phyloP scores from a whole-genome alignment of 116 monocot genomes.

The Trichopus zeylanicus region DNA sequence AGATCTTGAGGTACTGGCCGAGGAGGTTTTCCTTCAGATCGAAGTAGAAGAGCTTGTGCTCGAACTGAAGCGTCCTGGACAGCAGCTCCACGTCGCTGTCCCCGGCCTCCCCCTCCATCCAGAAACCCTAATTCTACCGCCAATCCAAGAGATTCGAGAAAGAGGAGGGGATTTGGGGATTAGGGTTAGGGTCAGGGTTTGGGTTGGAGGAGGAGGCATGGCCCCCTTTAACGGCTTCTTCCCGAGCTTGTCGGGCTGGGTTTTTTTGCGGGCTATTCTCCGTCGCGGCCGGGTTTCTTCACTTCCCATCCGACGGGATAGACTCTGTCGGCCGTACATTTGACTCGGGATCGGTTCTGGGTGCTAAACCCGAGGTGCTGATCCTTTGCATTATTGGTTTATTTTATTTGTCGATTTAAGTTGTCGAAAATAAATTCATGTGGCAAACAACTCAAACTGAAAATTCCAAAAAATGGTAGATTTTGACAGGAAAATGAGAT shows the following conservation, averaged over 20 bases:
- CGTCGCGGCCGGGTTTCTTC: no score
- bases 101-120: conserved; percentile 13
- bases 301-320: no score
- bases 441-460: no score
- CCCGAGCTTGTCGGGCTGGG: not conserved
- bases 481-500: no score
- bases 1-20: conserved; percentile 90
- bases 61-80: conserved; percentile 85
- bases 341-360: no score
- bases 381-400: no score
- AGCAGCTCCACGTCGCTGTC: conserved; percentile 72
- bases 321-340: no score
- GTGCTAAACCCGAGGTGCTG: no score
- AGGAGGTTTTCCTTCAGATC: conserved; percentile 88
- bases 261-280: not conserved
- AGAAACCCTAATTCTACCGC: not conserved
- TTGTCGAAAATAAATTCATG: no score
- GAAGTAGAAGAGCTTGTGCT: conserved; percentile 93
- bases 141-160: not conserved
- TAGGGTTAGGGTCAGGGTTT: conserved; percentile 12
- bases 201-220: conserved; percentile 8
- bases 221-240: conserved; percentile 2
- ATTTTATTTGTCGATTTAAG: no score
- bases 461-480: no score
- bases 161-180: not conserved